These are phyloP conservation scores for Conticribra guillardii DNA, from an alignment of 108 stramenopile species.

Conservation along the genomic window DNA sequence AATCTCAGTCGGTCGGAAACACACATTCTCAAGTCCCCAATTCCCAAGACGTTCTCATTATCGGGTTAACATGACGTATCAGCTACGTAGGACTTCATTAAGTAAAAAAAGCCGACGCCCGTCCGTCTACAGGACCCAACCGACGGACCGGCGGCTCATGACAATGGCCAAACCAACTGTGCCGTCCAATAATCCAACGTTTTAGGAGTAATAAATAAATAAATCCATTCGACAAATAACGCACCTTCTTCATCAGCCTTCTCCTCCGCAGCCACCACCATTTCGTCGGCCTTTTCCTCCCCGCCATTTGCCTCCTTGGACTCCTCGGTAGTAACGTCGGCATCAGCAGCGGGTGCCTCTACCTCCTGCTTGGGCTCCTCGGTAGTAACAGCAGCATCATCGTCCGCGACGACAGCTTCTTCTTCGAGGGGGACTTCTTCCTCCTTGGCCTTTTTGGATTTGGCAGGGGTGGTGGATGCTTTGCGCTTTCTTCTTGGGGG, in stretches of 20 bases:
- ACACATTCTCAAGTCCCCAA: background rate
- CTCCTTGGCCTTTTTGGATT: slow-evolving; percentile 41
- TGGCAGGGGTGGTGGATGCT: slow-evolving; percentile 11
- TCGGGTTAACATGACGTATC: background rate
- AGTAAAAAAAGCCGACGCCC: background rate
- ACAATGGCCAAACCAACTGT: too few relatives aligned
- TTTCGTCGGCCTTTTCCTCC: background rate
- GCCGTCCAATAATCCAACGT: too few relatives aligned
- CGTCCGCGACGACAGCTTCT: slow-evolving; percentile 1
- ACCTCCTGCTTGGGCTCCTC: background rate
- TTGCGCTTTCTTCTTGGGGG: slow-evolving; percentile 36
- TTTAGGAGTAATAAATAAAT: too few relatives aligned
- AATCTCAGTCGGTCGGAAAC: too few relatives aligned
- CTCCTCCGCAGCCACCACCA: background rate
- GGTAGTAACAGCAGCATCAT: background rate
- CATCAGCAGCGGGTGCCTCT: background rate
- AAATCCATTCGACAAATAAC: too few relatives aligned
- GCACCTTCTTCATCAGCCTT: too few relatives aligned
- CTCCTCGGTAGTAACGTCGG: background rate
- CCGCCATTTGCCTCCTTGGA: background rate
- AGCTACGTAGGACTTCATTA: background rate
- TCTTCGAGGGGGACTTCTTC: slow-evolving; percentile 6
- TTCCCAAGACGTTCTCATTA: background rate
- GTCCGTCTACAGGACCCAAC: too few relatives aligned
- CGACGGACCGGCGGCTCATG: too few relatives aligned